phyloP scores from a whole-genome alignment of 1,284 basidiomycete genomes.

The Cryptococcus neoformans region DNA sequence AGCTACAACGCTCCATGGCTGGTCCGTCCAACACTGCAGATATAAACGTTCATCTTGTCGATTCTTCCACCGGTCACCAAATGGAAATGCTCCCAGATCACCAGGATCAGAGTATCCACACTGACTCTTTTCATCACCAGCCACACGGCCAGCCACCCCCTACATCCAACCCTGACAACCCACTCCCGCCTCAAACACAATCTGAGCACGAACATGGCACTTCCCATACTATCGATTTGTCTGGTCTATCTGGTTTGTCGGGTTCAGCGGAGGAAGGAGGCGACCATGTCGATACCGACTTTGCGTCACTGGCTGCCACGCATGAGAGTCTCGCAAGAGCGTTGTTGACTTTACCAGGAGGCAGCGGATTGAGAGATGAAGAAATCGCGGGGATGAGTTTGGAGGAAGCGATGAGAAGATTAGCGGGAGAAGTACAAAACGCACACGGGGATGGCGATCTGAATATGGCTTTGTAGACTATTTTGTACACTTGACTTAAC shows the following conservation, averaged over 20 bases:
- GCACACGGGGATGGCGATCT: too few species aligned
- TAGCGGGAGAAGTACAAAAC: slow-evolving; percentile 9
- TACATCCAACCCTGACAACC: not conserved
- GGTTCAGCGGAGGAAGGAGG: not conserved
- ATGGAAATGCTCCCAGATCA: too few species aligned
- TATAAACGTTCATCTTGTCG: not conserved
- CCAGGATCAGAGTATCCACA: too few species aligned
- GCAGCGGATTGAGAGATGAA: slow-evolving; percentile 9
- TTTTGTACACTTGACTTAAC: too few species aligned
- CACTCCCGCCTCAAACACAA: not conserved
- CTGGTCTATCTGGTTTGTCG: not conserved
- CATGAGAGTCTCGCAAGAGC: slow-evolving; percentile 18
- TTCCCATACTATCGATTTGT: not conserved
- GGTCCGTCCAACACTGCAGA: not conserved
- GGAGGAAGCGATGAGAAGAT: slow-evolving; percentile 16
- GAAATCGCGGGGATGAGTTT: slow-evolving; percentile 15
- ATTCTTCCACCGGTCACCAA: too few species aligned
- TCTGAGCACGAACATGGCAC: not conserved
- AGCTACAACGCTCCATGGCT: not conserved
- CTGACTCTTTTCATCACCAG: too few species aligned
- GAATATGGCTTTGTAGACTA: too few species aligned
- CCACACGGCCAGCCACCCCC: too few species aligned
- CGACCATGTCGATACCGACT: not conserved
- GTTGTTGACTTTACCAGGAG: slow-evolving; percentile 13
- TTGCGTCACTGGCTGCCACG: not conserved